Percentiles rank a stretch among this genome's conserved stretches.
Conservation (phyloP, 2,329 filamentous ascomycete species). For the Immersiporthe knoxdaviesiana region DNA sequence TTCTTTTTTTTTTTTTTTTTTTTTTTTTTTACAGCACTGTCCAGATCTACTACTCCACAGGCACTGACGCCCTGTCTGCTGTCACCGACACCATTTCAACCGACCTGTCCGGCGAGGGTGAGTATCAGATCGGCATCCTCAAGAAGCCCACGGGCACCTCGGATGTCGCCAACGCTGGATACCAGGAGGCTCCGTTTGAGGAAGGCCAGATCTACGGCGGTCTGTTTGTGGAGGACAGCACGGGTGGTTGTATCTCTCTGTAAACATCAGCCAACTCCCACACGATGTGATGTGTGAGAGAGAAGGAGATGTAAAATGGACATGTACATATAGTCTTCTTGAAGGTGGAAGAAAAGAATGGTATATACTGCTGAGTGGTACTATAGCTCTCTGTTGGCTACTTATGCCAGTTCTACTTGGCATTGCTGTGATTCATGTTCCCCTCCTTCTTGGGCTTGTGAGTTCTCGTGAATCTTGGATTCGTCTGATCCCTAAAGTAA, state of each 20-base stretch:
- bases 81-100: constrained; percentile 51
- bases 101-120: constrained; percentile 57
- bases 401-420: too few relatives aligned
- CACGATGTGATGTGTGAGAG: not conserved
- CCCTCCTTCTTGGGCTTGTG: too few relatives aligned
- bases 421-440: too few relatives aligned
- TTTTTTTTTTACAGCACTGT: constrained; percentile 48
- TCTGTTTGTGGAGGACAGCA: constrained; percentile 54
- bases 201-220: constrained; percentile 56
- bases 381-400: too few relatives aligned
- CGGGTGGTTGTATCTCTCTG: constrained; percentile 45
- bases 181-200: constrained; percentile 49
- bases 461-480: too few relatives aligned
- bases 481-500: too few relatives aligned
- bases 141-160: constrained; percentile 59
- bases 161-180: constrained; percentile 55
- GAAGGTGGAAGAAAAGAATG: too few relatives aligned
- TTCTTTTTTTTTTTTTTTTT: too few relatives aligned
- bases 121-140: constrained; percentile 61
- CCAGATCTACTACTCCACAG: constrained; percentile 59
- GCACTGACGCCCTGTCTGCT: constrained; percentile 48
- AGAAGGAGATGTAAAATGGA: too few relatives aligned
- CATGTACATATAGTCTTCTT: too few relatives aligned
- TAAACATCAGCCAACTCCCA: constrained; percentile 30
- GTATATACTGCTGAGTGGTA: too few relatives aligned